A percentile compares a stretch with the other conserved stretches of the same genome.
Evolutionary conservation across 1,284 basidiomycete species (phyloP).

Genomic region (Testicularia cyperi): DNA sequence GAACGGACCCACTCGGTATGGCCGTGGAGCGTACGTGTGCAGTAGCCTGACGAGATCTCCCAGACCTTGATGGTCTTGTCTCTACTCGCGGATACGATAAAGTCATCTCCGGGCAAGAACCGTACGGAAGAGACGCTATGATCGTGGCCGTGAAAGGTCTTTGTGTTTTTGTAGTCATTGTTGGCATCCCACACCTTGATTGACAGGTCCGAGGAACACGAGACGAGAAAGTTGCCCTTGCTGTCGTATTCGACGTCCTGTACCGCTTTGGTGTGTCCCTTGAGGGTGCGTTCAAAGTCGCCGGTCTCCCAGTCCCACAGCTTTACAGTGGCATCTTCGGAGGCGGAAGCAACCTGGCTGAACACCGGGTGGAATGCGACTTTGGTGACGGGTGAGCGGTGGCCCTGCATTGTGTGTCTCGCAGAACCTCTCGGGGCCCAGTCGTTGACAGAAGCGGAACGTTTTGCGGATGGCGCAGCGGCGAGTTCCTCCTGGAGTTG

Average conservation of each 20-base stretch:
- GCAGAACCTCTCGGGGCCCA: conserved; percentile 82
- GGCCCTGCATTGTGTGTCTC: conserved; percentile 76
- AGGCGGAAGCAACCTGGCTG: conserved; percentile 77
- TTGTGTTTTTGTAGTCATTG: conserved; percentile 83
- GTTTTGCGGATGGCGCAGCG: conserved; percentile 66
- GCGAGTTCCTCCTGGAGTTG: conserved; percentile 75
- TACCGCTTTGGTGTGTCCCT: conserved; percentile 86
- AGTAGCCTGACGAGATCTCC: conserved; percentile 75
- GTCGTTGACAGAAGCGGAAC: conserved; percentile 70
- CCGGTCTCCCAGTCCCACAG: conserved; percentile 96
- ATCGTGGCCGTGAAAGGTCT: conserved; percentile 85
- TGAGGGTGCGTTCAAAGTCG: conserved; percentile 84
- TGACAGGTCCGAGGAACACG: conserved; percentile 83
- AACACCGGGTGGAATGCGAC: conserved; percentile 85
- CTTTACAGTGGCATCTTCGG: conserved; percentile 84
- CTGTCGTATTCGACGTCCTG: conserved; percentile 84
- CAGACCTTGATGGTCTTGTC: conserved; percentile 84
- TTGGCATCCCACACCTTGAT: conserved; percentile 88
- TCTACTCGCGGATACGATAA: conserved; percentile 79
- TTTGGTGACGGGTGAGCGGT: conserved; percentile 74
- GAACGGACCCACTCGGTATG: conserved; percentile 75
- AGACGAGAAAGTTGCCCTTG: conserved; percentile 77
- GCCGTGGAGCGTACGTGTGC: conserved; percentile 59
- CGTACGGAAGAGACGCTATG: conserved; percentile 82
- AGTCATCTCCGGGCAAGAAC: conserved; percentile 80